Percentiles rank a stretch among this genome's conserved stretches.
These are phyloP conservation scores for Graphium sp. DNA, from an alignment of 2,329 filamentous ascomycete species.

Conservation along the genomic window DNA sequence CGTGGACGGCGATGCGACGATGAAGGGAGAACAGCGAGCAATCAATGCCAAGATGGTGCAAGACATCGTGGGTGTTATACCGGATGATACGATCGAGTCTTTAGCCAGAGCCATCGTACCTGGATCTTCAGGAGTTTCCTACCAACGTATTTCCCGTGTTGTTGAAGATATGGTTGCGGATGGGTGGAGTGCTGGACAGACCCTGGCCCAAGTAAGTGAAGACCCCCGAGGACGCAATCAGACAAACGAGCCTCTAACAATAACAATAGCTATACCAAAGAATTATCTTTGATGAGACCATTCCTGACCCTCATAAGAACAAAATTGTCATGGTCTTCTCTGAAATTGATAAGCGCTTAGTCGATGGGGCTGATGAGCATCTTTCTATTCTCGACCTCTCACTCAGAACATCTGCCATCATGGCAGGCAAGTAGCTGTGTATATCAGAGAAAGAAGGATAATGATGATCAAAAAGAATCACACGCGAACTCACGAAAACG, in stretches of 20 bases:
- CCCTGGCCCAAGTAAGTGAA: constrained; percentile 58
- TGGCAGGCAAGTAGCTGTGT: constrained; percentile 27
- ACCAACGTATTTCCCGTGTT: constrained; percentile 57
- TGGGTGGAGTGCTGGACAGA: constrained; percentile 88
- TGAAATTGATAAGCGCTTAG: constrained; percentile 81
- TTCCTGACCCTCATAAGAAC: constrained; percentile 77
- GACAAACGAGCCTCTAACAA: not conserved
- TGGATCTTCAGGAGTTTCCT: constrained; percentile 43
- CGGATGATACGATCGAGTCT: constrained; percentile 50
- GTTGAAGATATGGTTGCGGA: constrained; percentile 88
- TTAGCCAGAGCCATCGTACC: constrained; percentile 66
- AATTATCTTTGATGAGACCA: constrained; percentile 68
- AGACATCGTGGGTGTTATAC: constrained; percentile 93
- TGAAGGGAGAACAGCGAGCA: constrained; percentile 26
- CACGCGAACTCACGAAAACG: no score
- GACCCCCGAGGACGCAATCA: no score
- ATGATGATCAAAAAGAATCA: constrained; percentile 2
- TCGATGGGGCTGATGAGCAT: constrained; percentile 93
- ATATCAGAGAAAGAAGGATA: not conserved
- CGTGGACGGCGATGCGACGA: constrained; percentile 24
- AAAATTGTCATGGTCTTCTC: constrained; percentile 81
- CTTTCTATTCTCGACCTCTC: constrained; percentile 75
- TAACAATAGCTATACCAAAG: constrained; percentile 54
- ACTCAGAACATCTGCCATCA: constrained; percentile 61
- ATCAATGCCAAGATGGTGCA: constrained; percentile 72